Evolutionary conservation across 139 green algal genomes (phyloP).

Genomic region (Tetraselmis striata): DNA sequence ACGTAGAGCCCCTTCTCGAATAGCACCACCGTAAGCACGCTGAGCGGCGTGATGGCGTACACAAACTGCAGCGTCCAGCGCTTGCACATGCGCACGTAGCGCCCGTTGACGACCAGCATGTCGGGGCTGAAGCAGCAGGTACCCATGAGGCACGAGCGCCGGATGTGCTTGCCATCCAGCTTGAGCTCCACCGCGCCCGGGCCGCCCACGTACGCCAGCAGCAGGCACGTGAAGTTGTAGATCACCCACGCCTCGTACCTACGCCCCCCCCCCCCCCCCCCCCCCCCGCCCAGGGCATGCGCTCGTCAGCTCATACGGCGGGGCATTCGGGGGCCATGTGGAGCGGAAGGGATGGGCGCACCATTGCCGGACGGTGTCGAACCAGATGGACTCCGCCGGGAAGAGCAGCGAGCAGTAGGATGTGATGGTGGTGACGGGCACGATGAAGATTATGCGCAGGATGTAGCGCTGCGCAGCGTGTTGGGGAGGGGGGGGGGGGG

Average conservation of each 20-base stretch:
- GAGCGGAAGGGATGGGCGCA: conserved; percentile 23
- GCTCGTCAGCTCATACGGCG: too few species aligned
- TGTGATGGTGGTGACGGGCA: conserved; percentile 82
- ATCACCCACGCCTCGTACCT: conserved; percentile 96
- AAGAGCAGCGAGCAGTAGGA: conserved; percentile 76
- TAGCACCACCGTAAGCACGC: conserved; percentile 69
- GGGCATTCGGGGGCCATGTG: not conserved
- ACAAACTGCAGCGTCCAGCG: conserved; percentile 93
- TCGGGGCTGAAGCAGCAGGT: conserved; percentile 83
- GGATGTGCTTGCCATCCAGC: conserved; percentile 72
- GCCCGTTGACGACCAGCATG: conserved; percentile 69
- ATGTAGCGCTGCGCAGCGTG: conserved; percentile 80
- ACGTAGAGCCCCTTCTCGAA: conserved; percentile 65
- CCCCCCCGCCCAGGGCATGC: not conserved
- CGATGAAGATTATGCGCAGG: conserved; percentile 95
- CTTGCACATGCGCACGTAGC: conserved; percentile 76
- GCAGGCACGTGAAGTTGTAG: conserved; percentile 96
- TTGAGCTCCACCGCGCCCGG: conserved; percentile 84
- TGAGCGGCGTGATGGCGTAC: conserved; percentile 86
- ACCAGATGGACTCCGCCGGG: conserved; percentile 70
- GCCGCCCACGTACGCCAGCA: conserved; percentile 89
- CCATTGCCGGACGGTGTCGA: conserved; percentile 84
- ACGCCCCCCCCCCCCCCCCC: not conserved
- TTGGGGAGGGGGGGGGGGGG: not conserved
- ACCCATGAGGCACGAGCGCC: conserved; percentile 64